Percentiles rank a stretch among this genome's conserved stretches.
phyloP scores from a whole-genome alignment of 1,284 basidiomycete genomes.

The Marasmius oreades region DNA sequence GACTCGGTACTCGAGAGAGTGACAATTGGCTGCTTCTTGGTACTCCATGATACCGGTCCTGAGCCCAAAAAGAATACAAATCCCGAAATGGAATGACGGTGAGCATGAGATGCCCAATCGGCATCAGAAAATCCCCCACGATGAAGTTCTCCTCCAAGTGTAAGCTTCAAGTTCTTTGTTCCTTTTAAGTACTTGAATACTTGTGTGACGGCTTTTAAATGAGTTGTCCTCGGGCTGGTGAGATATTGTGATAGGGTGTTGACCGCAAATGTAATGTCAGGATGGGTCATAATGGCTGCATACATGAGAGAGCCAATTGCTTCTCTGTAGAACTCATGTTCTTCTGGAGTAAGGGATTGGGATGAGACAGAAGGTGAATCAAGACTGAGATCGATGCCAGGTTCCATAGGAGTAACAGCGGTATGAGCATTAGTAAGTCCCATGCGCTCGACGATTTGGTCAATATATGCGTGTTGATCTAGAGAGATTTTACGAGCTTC shows the following conservation, averaged over 20 bases:
- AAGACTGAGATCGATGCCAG: constrained; percentile 5
- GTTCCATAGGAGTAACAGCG: not conserved
- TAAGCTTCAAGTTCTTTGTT: constrained; percentile 19
- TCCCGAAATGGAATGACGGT: constrained; percentile 23
- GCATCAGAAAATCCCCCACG: constrained; percentile 21
- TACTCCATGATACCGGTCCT: constrained; percentile 30
- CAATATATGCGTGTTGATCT: constrained; percentile 24
- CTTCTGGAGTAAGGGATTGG: constrained; percentile 2
- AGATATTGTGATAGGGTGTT: constrained; percentile 19
- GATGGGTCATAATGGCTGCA: constrained; percentile 20
- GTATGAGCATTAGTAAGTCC: constrained; percentile 18
- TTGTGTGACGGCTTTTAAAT: constrained; percentile 21
- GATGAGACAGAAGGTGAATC: constrained; percentile 16
- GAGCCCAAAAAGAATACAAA: constrained; percentile 20
- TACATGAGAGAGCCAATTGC: constrained; percentile 27
- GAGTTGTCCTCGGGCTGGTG: constrained; percentile 15
- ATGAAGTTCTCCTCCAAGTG: constrained; percentile 15
- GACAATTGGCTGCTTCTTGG: too few relatives aligned
- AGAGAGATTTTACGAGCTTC: constrained; percentile 21
- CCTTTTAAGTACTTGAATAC: constrained; percentile 27
- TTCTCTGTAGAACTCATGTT: constrained; percentile 18
- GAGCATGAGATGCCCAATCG: constrained; percentile 22
- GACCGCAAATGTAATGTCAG: constrained; percentile 25
- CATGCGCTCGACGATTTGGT: constrained; percentile 19
- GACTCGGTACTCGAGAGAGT: constrained; percentile 34